Evolutionary conservation across 495 filamentous ascomycete species (phyloP), one percentile per base, ranked within the genome.

Genomic region (Pseudevernia furfuracea): DNA sequence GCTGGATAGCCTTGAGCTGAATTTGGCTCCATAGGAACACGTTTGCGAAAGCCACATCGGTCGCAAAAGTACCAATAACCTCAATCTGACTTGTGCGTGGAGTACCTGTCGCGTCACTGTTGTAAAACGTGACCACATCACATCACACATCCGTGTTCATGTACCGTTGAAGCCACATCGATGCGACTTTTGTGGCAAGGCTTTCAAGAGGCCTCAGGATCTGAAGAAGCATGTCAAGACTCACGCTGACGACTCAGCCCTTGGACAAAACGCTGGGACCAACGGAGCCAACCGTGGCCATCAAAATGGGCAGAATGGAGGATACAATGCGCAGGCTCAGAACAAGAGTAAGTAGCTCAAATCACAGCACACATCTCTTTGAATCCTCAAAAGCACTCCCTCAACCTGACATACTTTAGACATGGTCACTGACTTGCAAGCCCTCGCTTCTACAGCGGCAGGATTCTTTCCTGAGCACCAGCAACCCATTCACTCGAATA

Each of bases 221-320:
- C 74, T 99, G 66, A 97, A 97, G 84, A 99, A 99, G 79, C 95
- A 99, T 75, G 92, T 97, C 74, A 97, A 97, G 84, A 98, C 95
- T n/a, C 94, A 99, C 75, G 94, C 94, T 64, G 94, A 99, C 73
- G 94, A 99, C 76, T 95, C 92, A 49, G 91, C 96, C 58, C 81
- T 96, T 63, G 89, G 88, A 28, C 89, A 89, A 34, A 87, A 89
- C 58, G 82, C 84, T 73, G 58, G 58, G 21, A 84, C 87, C 60
- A 84, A 83, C 37, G 78, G 77, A 23, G 49, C 60, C 28, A 56
- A 57, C 21, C 67, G 63, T 56, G 64, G 63, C 21, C 65, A 65
- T 44, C 61, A 65, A 41, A 70, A 68, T 61, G 65, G 58, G 25
- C 53, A 85, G 77, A 87, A 84, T 69, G 78, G 80, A 14, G 78